Evolutionary conservation across 169 alveolate species (phyloP).

Genomic region (Plasmodium sp.): DNA sequence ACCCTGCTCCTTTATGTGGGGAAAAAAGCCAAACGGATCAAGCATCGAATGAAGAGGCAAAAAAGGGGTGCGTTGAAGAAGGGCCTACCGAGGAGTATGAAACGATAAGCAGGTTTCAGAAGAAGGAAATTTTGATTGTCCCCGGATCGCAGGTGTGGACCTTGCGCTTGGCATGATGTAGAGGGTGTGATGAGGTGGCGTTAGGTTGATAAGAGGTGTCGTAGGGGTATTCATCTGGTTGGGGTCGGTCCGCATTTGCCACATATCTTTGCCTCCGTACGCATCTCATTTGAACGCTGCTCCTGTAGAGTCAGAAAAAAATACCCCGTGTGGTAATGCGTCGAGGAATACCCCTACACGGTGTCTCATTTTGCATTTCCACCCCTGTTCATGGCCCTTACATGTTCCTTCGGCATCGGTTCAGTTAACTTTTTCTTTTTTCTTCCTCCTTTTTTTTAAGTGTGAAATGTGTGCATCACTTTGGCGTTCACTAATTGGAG

Average conservation of each 20-base stretch:
- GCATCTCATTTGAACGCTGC: neutral
- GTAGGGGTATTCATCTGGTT: neutral
- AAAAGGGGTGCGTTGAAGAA: neutral
- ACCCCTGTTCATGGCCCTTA: neutral
- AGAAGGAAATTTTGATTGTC: conserved; percentile 28
- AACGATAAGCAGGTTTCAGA: conserved; percentile 54
- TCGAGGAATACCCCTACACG: neutral
- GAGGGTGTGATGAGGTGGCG: neutral
- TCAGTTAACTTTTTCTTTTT: neutral
- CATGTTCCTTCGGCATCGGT: neutral
- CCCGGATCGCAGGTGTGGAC: conserved; percentile 70
- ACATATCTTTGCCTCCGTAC: neutral
- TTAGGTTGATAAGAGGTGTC: neutral
- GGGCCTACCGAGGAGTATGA: neutral
- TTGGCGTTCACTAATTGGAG: neutral
- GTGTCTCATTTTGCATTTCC: neutral
- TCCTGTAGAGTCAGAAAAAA: neutral
- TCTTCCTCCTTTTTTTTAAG: neutral
- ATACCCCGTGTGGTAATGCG: neutral
- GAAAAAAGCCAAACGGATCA: neutral
- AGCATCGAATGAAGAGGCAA: neutral
- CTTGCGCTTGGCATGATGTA: conserved; percentile 10
- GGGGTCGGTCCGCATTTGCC: neutral
- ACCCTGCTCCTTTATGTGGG: neutral
- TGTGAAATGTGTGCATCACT: neutral